Base-by-base conservation (phyloP, 2,329 filamentous ascomycete species). In the Colletotrichum neosansevieriae region DNA sequence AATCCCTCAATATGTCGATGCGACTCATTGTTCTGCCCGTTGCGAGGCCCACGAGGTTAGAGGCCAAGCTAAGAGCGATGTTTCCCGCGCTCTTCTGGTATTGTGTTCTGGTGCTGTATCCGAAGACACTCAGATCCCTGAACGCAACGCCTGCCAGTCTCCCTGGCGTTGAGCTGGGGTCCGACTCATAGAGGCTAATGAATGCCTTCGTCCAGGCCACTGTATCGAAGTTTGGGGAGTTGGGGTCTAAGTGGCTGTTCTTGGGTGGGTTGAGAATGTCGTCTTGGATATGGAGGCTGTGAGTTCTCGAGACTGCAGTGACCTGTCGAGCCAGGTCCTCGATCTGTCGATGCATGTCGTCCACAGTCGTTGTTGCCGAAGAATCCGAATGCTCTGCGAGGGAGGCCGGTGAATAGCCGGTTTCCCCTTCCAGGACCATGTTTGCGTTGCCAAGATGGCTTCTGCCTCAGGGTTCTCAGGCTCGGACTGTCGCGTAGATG, bases 111-210 rank as follows among this genome's bases (percentile, higher is more conserved):
- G 51, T 72, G 0, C 71, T 72, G 72, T 75, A 76, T 0, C 76
- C 76, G n/a, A 68, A 75, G 10, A 77, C 76, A 29, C 67, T 72
- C 3, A 77, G 62, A 3, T 72, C 70, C 10, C 54, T 67, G 10
- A 77, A 77, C 0, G 76, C 76, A 1, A 77, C 74, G 1, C 76
- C 76, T 0, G 76, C 65, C 32, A 71, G 72, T 7, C 75, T 67
- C 0, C 67, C 21, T 1, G 74, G 74, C 0, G 74, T 72, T 7
- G 76, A 70, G 1, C 57, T 63, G 5, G 68, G 67, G 3, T 76
- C 74, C 0, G 75, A 73, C 42, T 77, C 75, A 17, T 68, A 71
- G 1, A 77, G 62, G 6, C 63, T 71, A 11, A 76, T 70, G 6
- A 76, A 69, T 0, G 76, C 74, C 42, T 72, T 75, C 1, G 73